Evolutionary conservation across 2,329 filamentous ascomycete species (phyloP).

Genomic region (Apiospora koreana): DNA sequence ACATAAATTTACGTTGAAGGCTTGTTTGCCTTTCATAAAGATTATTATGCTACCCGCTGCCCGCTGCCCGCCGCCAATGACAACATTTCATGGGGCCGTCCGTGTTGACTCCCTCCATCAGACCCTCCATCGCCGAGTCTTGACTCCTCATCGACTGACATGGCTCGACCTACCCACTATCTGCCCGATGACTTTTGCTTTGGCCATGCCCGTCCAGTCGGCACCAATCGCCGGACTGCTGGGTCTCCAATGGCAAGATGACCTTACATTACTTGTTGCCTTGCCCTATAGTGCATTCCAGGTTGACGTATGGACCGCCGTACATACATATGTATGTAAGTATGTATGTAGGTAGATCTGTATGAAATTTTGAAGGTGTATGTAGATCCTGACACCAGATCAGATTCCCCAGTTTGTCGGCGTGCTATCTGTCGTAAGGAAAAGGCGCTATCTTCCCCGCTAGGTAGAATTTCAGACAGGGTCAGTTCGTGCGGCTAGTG

Average conservation of each 20-base stretch:
- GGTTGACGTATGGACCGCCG: background rate
- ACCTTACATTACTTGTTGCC: background rate
- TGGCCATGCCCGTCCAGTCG: background rate
- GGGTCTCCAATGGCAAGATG: background rate
- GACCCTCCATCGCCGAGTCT: background rate
- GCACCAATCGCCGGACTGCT: slow-evolving; percentile 4
- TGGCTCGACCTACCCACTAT: slow-evolving; percentile 5
- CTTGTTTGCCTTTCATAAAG: too few species aligned
- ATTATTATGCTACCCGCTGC: too few species aligned
- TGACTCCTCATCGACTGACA: slow-evolving; percentile 8
- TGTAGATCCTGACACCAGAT: background rate
- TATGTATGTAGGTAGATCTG: too few species aligned
- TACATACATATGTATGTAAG: too few species aligned
- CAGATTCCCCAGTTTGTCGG: background rate
- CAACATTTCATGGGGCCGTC: too few species aligned
- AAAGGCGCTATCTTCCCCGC: slow-evolving; percentile 1
- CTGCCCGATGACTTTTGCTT: background rate
- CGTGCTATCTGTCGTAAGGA: background rate
- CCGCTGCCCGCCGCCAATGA: too few species aligned
- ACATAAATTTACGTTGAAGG: background rate
- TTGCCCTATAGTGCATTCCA: background rate
- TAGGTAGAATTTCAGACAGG: background rate
- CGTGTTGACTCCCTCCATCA: too few species aligned
- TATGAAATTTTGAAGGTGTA: background rate
- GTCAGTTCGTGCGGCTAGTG: background rate